These are phyloP conservation scores for Cyamopsis tetragonoloba DNA, from an alignment of 306 rosid species.

Conservation along the genomic window DNA sequence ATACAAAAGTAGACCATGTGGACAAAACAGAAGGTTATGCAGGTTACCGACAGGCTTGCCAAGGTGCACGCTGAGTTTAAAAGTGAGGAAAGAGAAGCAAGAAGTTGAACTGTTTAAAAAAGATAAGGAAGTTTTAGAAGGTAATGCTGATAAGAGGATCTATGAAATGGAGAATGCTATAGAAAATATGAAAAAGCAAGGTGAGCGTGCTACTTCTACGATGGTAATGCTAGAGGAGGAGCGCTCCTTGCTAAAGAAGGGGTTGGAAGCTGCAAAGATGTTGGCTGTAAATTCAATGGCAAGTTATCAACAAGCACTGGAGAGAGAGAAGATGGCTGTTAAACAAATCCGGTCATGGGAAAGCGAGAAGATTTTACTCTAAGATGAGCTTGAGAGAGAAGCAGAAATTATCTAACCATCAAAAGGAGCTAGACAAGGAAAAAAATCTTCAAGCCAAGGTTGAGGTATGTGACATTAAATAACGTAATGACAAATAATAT, in stretches of 20 bases:
- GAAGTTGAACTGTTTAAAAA: constrained; percentile 31
- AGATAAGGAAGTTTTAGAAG: constrained; percentile 43
- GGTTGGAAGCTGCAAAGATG: constrained; percentile 38
- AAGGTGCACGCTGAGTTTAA: constrained; percentile 43
- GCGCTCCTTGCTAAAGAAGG: constrained; percentile 41
- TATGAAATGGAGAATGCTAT: constrained; percentile 55
- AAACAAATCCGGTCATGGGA: constrained; percentile 43
- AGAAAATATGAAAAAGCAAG: constrained; percentile 38
- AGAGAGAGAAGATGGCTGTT: constrained; percentile 42
- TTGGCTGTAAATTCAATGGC: constrained; percentile 35
- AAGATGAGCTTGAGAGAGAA: constrained; percentile 46
- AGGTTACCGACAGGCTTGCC: constrained; percentile 50
- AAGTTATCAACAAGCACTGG: constrained; percentile 38
- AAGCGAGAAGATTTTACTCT: constrained; percentile 36
- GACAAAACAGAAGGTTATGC: constrained; percentile 58
- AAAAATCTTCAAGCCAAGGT: constrained; percentile 31
- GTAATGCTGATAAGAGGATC: constrained; percentile 51
- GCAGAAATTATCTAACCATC: constrained; percentile 38
- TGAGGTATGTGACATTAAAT: constrained; percentile 48
- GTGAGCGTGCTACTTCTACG: constrained; percentile 36
- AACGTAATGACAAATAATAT: constrained; percentile 3
- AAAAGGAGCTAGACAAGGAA: constrained; percentile 37
- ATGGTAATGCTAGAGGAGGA: constrained; percentile 32
- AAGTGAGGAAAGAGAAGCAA: constrained; percentile 48
- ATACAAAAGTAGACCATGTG: constrained; percentile 51